Base-by-base conservation (phyloP, 257 asterid genomes). In the Voacanga thouarsii region DNA sequence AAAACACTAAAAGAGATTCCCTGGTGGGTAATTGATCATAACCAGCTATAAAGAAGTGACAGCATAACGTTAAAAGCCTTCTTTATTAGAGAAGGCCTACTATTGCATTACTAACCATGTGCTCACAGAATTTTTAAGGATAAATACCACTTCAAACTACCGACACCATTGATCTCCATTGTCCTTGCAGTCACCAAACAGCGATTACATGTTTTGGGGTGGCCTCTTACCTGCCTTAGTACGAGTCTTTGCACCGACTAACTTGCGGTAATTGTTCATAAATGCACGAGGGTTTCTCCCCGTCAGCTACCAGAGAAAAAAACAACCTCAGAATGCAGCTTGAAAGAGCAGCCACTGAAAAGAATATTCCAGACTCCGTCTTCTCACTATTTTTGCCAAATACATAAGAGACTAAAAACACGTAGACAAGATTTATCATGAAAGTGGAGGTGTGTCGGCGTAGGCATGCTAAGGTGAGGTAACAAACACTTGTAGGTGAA, bases 371-470 rank as follows among this genome's bases (percentile, higher is more conserved):
- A 2, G 37, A 7, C 16, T 60, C 10, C 66, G 4, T 11, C 19
- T 61, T 26, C 41, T 61, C 41, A 61, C 41, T 14, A 30, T 51
- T 51, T 59, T 44, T 44, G 47, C 47, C 47, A 51, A 43, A 19
- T 21, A 50, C 39, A 33, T 1, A 33, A 33, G 37, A 33, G 37
- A 33, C 37, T 33, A 33, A 16, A 7, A 41, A 24, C 43, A 45
- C 8, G 14, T 24, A 24, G 51, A 33, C 33, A 19, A 10, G 7
- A 33, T 55, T 12, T 56, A 9, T 51, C 9, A 7, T 37, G 37
- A 23, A 39, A 39, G 56, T 74, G 56, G 49, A 56, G 5, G 0
- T 19, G 66, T 73, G 77, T 73, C 67, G 77, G 41, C 57, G 68
- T 24, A 2, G 55, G 45, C 9, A 41, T 57, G 75, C n/a, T n/a